Base-by-base conservation (phyloP, 441 rosid genomes). In the Adansonia grandidieri region DNA sequence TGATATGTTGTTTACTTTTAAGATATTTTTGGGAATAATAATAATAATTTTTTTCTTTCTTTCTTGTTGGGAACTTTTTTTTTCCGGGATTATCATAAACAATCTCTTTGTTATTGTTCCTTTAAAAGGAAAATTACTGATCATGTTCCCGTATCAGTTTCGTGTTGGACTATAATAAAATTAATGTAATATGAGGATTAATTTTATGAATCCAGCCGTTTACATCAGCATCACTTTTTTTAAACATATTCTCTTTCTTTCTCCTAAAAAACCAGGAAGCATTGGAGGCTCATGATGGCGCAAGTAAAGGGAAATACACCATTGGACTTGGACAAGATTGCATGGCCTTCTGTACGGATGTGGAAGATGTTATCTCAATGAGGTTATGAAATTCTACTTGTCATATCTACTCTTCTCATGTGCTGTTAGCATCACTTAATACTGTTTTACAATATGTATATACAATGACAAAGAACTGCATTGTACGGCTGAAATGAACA, bases 291-390 rank as follows among this genome's bases (percentile, higher is more conserved):
- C 95, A 93, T 88, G 99, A 94, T 84, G 95, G 97, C 37, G 98
- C 90, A 60, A 91, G 99, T 86, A 96, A 91, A 86, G 99, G 99
- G 53, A 96, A 96, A 79, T 96, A 96, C 84, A 96, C 98, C 2
- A 92, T 96, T 76, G 99, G 99, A 71, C 98, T 96, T 82, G 99
- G 99, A 77, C 99, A 96, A 84, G 98, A 96, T 82, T 91, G 98
- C 84, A 82, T 96, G 96, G 98, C 90, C 69, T 96, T 96, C 85
- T 96, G 99, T 82, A 86, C 98, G 9, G 99, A 96, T 82, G 93
- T 96, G 73, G 99, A 96, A 89, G 99, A 96, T 91, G 99, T 96
- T 70, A 92, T 96, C 85, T 96, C 99, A 11, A 94, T 96, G 99
- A 92, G 98, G 98, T 96, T 75, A 60, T 22, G 44, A 72, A 72